Evolutionary conservation across 176 grass and related monocot species (phyloP).

Genomic region (Aegilops bicornis): DNA sequence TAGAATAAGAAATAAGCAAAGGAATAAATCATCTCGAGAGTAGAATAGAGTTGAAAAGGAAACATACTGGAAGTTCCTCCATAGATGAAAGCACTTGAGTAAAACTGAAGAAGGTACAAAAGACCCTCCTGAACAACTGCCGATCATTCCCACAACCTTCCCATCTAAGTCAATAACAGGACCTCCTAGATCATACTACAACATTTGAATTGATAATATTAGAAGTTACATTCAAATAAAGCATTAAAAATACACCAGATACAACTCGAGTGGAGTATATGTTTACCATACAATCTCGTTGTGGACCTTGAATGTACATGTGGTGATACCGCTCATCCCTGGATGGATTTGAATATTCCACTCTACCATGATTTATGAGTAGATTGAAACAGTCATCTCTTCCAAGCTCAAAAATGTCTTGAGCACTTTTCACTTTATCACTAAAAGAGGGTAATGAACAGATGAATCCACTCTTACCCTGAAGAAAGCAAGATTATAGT

Average conservation of each 20-base stretch:
- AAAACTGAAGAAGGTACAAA: no score
- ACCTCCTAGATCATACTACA: neutral
- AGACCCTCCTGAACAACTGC: neutral
- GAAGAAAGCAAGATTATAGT: no score
- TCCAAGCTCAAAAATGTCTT: no score
- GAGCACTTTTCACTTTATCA: no score
- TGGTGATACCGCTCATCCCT: neutral
- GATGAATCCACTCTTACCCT: neutral
- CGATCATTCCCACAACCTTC: neutral
- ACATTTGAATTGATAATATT: slow-evolving; percentile 1
- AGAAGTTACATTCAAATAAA: neutral
- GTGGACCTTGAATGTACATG: neutral
- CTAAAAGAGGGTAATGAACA: no score
- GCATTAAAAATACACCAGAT: neutral
- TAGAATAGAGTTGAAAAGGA: neutral
- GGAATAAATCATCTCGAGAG: neutral
- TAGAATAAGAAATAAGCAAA: neutral
- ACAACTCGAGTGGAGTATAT: neutral
- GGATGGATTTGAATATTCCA: neutral
- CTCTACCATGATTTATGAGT: neutral
- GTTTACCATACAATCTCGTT: neutral
- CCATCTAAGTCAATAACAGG: slow-evolving; percentile 1
- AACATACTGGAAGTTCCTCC: neutral
- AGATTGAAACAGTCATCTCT: neutral
- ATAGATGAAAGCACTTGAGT: neutral